Percentiles rank a stretch among this genome's conserved stretches.
Evolutionary conservation across 805 yeast genomes (phyloP).

Genomic region (Barnettozyma siamensis): DNA sequence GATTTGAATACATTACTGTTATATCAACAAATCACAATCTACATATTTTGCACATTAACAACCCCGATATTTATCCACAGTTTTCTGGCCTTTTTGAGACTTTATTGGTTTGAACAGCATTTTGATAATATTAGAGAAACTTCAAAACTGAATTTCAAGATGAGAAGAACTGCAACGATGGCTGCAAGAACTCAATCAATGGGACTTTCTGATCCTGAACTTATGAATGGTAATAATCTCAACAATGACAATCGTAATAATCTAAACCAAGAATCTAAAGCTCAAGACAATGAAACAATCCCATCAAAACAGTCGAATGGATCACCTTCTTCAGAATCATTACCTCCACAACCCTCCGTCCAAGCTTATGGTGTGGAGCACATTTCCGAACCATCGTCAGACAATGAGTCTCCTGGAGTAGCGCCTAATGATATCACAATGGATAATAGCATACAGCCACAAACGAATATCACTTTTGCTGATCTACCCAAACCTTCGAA

Average conservation of each 20-base stretch:
- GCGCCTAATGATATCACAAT: slow-evolving; percentile 9
- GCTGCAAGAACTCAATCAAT: slow-evolving; percentile 42
- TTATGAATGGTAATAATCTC: too few species aligned
- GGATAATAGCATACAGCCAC: background rate
- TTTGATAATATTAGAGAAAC: slow-evolving; percentile 75
- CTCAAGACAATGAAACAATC: background rate
- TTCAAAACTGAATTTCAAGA: slow-evolving; percentile 72
- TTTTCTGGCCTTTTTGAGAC: slow-evolving; percentile 63
- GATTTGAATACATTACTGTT: slow-evolving; percentile 56
- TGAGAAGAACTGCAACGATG: slow-evolving; percentile 75
- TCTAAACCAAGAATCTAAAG: background rate
- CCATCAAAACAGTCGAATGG: slow-evolving; percentile 6
- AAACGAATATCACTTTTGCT: slow-evolving; percentile 19
- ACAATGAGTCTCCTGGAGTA: slow-evolving; percentile 12
- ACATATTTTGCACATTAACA: slow-evolving; percentile 55
- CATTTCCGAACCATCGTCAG: slow-evolving; percentile 23
- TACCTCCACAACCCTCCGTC: slow-evolving; percentile 6
- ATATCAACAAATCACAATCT: slow-evolving; percentile 78
- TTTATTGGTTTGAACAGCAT: slow-evolving; percentile 84
- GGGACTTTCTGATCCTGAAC: slow-evolving; percentile 14
- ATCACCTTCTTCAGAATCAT: slow-evolving; percentile 13
- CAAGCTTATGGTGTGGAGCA: slow-evolving; percentile 10
- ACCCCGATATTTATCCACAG: slow-evolving; percentile 91
- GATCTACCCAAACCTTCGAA: slow-evolving; percentile 24
- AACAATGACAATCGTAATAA: too few species aligned